A percentile compares a stretch with the other conserved stretches of the same genome.
Conservation (phyloP, 176 grass and related monocot species). For the Elymus sibiricus region DNA sequence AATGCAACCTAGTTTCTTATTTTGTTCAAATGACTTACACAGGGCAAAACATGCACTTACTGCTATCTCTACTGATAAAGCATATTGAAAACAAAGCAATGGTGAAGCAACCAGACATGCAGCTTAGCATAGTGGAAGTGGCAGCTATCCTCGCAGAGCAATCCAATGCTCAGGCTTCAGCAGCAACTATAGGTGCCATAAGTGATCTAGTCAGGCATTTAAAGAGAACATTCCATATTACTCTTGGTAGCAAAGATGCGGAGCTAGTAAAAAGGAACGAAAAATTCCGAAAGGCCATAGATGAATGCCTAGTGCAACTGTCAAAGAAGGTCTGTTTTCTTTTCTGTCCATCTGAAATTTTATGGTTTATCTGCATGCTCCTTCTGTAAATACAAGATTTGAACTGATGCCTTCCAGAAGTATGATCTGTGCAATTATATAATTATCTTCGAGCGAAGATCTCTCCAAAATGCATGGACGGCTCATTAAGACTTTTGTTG, state of each 20-base stretch:
- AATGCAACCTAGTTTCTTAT: slow-evolving; percentile 22
- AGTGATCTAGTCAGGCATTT: slow-evolving; percentile 97
- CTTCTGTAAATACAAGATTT: slow-evolving; percentile 19
- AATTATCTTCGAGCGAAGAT: slow-evolving; percentile 15
- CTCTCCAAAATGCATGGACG: background rate
- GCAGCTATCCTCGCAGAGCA: slow-evolving; percentile 75
- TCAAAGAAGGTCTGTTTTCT: slow-evolving; percentile 79
- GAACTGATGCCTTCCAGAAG: slow-evolving; percentile 12
- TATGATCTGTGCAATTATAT: background rate
- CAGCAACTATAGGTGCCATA: slow-evolving; percentile 87
- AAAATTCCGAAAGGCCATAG: slow-evolving; percentile 65
- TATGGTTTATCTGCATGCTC: slow-evolving; percentile 6
- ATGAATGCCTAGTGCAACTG: slow-evolving; percentile 85
- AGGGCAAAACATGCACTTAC: slow-evolving; percentile 86
- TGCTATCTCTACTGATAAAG: slow-evolving; percentile 91
- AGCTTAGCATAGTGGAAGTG: slow-evolving; percentile 86
- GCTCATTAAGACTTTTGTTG: slow-evolving; percentile 39
- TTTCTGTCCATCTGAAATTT: slow-evolving; percentile 24
- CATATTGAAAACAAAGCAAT: slow-evolving; percentile 92
- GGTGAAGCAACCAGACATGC: slow-evolving; percentile 87
- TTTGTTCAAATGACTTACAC: slow-evolving; percentile 38
- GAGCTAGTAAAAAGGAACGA: slow-evolving; percentile 80
- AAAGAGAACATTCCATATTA: slow-evolving; percentile 85
- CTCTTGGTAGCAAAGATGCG: slow-evolving; percentile 60
- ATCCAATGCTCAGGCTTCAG: slow-evolving; percentile 70